A percentile compares a stretch with the other conserved stretches of the same genome.
These are phyloP conservation scores for Hyphopichia pseudoburtonii DNA, from an alignment of 1,139 yeast genomes.

Conservation along the genomic window DNA sequence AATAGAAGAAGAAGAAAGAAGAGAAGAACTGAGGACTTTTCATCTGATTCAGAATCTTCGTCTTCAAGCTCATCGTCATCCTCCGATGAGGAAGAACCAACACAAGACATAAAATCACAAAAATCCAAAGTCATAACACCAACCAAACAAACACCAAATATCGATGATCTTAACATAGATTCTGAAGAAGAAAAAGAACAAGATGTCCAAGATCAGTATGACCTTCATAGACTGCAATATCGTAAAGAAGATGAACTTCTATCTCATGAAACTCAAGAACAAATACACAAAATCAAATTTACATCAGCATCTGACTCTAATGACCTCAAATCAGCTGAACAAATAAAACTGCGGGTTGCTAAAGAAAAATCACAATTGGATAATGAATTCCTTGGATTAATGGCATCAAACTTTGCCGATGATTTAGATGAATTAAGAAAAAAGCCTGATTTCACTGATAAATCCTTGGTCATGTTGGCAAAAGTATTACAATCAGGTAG, in stretches of 20 bases:
- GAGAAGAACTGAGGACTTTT: constrained; percentile 72
- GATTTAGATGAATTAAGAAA: constrained; percentile 64
- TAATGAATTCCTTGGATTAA: constrained; percentile 51
- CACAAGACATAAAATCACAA: constrained; percentile 9
- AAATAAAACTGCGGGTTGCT: constrained; percentile 22
- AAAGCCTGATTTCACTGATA: constrained; percentile 62
- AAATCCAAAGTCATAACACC: constrained; percentile 1
- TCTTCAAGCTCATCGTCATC: constrained; percentile 24
- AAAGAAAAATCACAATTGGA: constrained; percentile 44
- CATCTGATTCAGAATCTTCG: constrained; percentile 48
- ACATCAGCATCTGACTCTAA: constrained; percentile 24
- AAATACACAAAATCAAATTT: constrained; percentile 26
- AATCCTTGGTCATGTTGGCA: constrained; percentile 62
- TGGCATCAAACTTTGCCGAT: constrained; percentile 60
- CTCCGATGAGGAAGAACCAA: constrained; percentile 12
- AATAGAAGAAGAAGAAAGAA: constrained; percentile 60
- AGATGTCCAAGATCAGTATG: too few relatives aligned
- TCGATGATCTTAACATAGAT: constrained; percentile 34
- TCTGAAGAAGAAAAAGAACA: constrained; percentile 37
- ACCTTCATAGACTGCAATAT: constrained; percentile 8
- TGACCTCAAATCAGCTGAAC: constrained; percentile 17
- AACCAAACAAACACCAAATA: constrained; percentile 21
- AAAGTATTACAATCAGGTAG: constrained; percentile 65
- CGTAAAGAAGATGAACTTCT: constrained; percentile 17
- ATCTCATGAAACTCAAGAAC: constrained; percentile 21